These are phyloP conservation scores for Fusarium secorum DNA, from an alignment of 2,329 filamentous ascomycete genomes.

Conservation along the genomic window DNA sequence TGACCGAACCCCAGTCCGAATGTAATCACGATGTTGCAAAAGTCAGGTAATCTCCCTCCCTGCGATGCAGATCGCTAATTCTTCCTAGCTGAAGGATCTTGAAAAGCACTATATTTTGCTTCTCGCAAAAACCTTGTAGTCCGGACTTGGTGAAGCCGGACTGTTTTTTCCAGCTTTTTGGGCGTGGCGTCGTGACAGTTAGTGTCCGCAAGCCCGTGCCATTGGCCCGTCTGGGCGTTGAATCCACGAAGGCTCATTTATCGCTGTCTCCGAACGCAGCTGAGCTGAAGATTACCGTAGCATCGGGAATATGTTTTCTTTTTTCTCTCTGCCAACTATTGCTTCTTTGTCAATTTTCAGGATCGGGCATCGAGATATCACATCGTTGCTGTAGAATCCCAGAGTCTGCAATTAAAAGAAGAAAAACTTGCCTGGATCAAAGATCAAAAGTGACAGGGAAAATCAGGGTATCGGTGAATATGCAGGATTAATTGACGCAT, in stretches of 20 bases:
- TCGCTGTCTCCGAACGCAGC: conserved; percentile 12
- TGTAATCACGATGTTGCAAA: background rate
- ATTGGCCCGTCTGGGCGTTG: conserved; percentile 8
- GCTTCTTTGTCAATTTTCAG: conserved; percentile 26
- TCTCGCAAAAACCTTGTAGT: background rate
- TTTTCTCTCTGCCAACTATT: conserved; percentile 4
- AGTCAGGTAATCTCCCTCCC: conserved; percentile 23
- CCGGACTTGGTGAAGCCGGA: background rate
- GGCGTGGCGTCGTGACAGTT: conserved; percentile 19
- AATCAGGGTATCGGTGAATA: background rate
- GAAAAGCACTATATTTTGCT: background rate
- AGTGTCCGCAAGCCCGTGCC: background rate
- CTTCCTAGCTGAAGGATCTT: background rate
- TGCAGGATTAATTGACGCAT: conserved; percentile 3
- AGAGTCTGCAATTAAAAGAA: background rate
- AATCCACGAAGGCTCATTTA: background rate
- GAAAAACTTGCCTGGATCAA: conserved; percentile 9
- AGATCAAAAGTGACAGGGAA: background rate
- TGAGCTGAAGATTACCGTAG: conserved; percentile 14
- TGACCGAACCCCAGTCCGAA: conserved; percentile 6
- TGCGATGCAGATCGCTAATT: background rate
- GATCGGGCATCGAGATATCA: conserved; percentile 12
- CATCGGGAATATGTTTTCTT: conserved; percentile 1
- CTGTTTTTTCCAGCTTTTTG: conserved; percentile 22
- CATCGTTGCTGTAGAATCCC: conserved; percentile 7